Evolutionary conservation across 2,329 filamentous ascomycete genomes (phyloP), one percentile per base, ranked within the genome.

Genomic region (Colletotrichum navitas): DNA sequence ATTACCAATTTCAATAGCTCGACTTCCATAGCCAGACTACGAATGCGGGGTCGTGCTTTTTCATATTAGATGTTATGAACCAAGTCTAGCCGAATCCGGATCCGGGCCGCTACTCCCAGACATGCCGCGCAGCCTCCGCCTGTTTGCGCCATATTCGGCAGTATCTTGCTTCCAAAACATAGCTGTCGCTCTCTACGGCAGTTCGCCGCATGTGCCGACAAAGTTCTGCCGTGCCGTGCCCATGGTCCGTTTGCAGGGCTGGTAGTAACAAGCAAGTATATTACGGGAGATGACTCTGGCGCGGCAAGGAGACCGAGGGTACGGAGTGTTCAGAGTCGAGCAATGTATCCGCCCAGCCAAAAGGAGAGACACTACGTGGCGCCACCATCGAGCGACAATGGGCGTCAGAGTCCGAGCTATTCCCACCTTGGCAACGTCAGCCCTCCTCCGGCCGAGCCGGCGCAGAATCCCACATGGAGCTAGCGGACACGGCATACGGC

Each of bases 311-410:
- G 3, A n/a, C 24, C 26, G 18, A 45, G 34, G 10, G n/a, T 21
- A 63, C 4, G 2, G n/a, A n/a, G 21, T 2, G 16, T 8, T 52
- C 16, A 16, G 14, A 16, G 5, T 2, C 29, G 18, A 55, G n/a
- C 14, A n/a, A n/a, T 26, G 41, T 8, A 41, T 7, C 36, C n/a
- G 16, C 21, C 32, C 29, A 36, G 24, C n/a, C 21, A 66, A n/a
- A 21, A 66, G n/a, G n/a, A n/a, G 41, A 61, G 55, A 67, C 55
- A 66, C 32, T 10, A n/a, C 34, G 32, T 5, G 5, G 59, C 51
- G 63, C 67, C 67, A 67, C 49, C 55, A 21, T 11, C 55, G 24
- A 16, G 6, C 52, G 61, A 54, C 0, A 26, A 47, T 47, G 41
- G 29, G 36, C 61, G 36, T 62, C 36, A n/a, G 16, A 11, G 54